phyloP scores from a whole-genome alignment of 768 basidiomycete species.

The Tylopilus sp. region DNA sequence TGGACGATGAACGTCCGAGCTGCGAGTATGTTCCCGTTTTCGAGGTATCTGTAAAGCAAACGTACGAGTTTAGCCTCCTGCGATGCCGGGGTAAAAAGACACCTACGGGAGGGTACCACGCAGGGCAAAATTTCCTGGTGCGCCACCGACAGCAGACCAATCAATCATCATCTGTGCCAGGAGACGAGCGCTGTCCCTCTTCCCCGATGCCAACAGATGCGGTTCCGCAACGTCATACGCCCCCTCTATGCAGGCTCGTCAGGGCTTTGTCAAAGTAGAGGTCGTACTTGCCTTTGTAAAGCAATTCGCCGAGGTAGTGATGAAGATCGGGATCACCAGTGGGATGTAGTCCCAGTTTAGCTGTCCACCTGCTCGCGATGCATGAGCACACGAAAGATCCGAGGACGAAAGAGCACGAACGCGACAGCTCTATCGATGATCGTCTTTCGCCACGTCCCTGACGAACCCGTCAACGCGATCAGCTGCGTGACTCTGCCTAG shows the following conservation, averaged over 20 bases:
- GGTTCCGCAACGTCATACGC: conserved; percentile 71
- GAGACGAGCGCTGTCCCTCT: conserved; percentile 81
- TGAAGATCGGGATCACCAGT: conserved; percentile 87
- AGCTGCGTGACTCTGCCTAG: conserved; percentile 86
- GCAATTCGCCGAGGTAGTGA: conserved; percentile 84
- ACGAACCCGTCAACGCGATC: conserved; percentile 77
- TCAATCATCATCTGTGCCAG: conserved; percentile 85
- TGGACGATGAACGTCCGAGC: conserved; percentile 90
- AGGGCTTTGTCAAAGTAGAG: background rate
- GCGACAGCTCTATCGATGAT: conserved; percentile 79
- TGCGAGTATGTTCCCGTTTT: conserved; percentile 87
- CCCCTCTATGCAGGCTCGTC: conserved; percentile 50
- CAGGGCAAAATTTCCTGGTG: conserved; percentile 74
- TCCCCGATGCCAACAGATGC: conserved; percentile 82
- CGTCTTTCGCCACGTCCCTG: conserved; percentile 87
- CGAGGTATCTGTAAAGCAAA: conserved; percentile 54
- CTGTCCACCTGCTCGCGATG: conserved; percentile 67
- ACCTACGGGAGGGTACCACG: conserved; percentile 80
- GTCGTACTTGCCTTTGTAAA: conserved; percentile 65
- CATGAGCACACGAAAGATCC: conserved; percentile 17
- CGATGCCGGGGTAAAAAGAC: background rate
- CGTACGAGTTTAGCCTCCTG: background rate
- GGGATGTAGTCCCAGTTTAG: conserved; percentile 72
- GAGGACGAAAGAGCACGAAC: conserved; percentile 36
- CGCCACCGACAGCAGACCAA: conserved; percentile 58